Evolutionary conservation across 805 yeast species (phyloP), one percentile per base, ranked within the genome.

Genomic region (Metschnikowia henanensis): DNA sequence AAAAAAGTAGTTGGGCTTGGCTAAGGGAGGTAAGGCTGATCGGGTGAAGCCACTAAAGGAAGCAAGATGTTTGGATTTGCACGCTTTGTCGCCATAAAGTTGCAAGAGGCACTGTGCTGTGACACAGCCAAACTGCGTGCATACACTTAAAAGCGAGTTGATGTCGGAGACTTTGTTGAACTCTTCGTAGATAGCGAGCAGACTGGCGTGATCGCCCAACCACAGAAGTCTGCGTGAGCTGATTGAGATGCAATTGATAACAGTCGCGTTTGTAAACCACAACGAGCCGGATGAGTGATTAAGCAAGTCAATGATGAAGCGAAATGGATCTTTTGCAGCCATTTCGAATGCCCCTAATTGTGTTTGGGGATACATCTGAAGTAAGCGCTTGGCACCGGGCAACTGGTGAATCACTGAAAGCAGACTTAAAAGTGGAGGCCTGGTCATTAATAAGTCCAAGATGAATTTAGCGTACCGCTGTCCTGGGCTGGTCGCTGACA

Each of bases 21-120:
- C 51, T 6, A 66, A 31, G 2, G 73, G 72, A 3, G 72, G 68
- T 22, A 53, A 44, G 12, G 41, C 28, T 12, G 39, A 34, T 5
- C 23, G 28, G 3, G 41, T 17, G 10, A 42, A 37, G 8, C 19
- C 21, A 20, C 18, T 35, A 17, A 35, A 32, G 5, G 36, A 10
- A 10, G 22, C 35, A 18, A 32, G 25, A 10, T 25, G 29, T 7
- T 32, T n/a, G 6, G 41, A 17, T 1, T 38, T 25, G 18, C 42
- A 33, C n/a, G 32, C 17, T 18, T 10, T 4, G 23, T 41, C 41
- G 5, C 48, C 52, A 12, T 37, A 30, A 5, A 25, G 28, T 16
- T 31, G 23, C 10, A 47, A 34, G 5, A 35, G 39, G 15, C 30
- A 28, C 10, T 35, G 36, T 0, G 49, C 45, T 8, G 37, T 22